A percentile compares a stretch with the other conserved stretches of the same genome.
Evolutionary conservation across 1,284 basidiomycete species (phyloP).

Genomic region (Quambalaria eucalypti): DNA sequence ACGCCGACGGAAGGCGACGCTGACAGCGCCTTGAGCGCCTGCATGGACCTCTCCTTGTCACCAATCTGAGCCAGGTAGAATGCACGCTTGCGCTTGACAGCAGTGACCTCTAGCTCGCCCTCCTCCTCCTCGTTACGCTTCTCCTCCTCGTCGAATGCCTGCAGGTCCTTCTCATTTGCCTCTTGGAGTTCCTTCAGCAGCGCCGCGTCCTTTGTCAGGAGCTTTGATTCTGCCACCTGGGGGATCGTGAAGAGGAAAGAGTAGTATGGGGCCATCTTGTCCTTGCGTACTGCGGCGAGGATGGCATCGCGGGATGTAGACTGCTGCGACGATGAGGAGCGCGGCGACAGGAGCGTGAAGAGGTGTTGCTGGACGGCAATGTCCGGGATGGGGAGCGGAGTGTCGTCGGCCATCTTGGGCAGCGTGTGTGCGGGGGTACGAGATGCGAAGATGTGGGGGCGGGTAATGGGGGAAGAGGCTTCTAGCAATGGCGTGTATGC

Average conservation of each 20-base stretch:
- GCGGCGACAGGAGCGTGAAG: slow-evolving; percentile 25
- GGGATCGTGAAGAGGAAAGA: slow-evolving; percentile 20
- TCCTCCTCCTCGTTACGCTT: slow-evolving; percentile 80
- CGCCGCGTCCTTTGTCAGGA: slow-evolving; percentile 51
- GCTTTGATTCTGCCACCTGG: slow-evolving; percentile 36
- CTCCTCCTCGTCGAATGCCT: slow-evolving; percentile 67
- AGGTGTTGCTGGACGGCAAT: slow-evolving; percentile 41
- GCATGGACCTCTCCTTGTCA: slow-evolving; percentile 58
- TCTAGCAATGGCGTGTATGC: no score
- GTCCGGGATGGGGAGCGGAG: slow-evolving; percentile 40
- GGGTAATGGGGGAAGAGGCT: not conserved
- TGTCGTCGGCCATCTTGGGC: slow-evolving; percentile 34
- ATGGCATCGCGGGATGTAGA: slow-evolving; percentile 1
- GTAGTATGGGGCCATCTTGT: slow-evolving; percentile 44
- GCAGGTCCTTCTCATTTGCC: slow-evolving; percentile 67
- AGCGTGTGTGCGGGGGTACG: not conserved
- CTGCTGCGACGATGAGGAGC: slow-evolving; percentile 3
- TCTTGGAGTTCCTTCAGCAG: slow-evolving; percentile 64
- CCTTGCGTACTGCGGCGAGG: slow-evolving; percentile 1
- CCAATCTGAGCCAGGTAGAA: slow-evolving; percentile 82
- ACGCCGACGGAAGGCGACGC: slow-evolving; percentile 53
- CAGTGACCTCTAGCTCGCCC: slow-evolving; percentile 86
- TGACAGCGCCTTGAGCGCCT: not conserved
- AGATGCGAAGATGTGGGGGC: not conserved
- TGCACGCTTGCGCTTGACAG: slow-evolving; percentile 74